A percentile compares a stretch with the other conserved stretches of the same genome.
phyloP scores from a whole-genome alignment of 805 yeast genomes.

The Cyberlindnera euphorbiae region DNA sequence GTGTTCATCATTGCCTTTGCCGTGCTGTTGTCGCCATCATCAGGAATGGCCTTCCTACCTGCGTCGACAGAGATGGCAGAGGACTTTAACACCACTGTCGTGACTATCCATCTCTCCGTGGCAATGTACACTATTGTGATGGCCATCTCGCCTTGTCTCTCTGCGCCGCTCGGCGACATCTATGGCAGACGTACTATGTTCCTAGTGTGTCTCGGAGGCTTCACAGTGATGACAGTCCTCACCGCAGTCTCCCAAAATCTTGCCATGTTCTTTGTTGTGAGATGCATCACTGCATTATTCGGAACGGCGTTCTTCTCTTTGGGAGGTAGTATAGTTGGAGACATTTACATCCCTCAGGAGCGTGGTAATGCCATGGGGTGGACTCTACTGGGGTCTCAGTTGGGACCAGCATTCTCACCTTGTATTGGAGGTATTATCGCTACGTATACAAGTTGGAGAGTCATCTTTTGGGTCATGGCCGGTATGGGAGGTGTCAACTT shows the following conservation, averaged over 20 bases:
- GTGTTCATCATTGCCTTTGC: constrained; percentile 2
- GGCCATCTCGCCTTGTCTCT: constrained; percentile 47
- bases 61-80: constrained; percentile 2
- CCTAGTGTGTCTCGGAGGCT: constrained; percentile 34
- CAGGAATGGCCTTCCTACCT: constrained; percentile 6
- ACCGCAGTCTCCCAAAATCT: constrained; percentile 45
- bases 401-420: constrained; percentile 52
- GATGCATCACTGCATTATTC: constrained; percentile 46
- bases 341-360: constrained; percentile 35
- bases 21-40: constrained; percentile 5
- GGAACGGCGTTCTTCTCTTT: constrained; percentile 51
- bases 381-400: constrained; percentile 44
- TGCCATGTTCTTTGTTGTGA: constrained; percentile 48
- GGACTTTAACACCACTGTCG: constrained; percentile 3
- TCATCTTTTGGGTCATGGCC: constrained; percentile 43
- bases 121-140: constrained; percentile 27
- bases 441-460: constrained; percentile 49
- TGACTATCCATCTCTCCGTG: constrained; percentile 4
- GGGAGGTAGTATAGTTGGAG: constrained; percentile 48
- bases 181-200: constrained; percentile 46
- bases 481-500: constrained; percentile 37
- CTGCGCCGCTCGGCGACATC: constrained; percentile 44
- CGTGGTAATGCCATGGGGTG: constrained; percentile 49
- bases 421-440: constrained; percentile 51
- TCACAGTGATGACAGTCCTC: constrained; percentile 25